phyloP scores from a whole-genome alignment of 1,284 basidiomycete genomes.

The Apiotrichum gracile region DNA sequence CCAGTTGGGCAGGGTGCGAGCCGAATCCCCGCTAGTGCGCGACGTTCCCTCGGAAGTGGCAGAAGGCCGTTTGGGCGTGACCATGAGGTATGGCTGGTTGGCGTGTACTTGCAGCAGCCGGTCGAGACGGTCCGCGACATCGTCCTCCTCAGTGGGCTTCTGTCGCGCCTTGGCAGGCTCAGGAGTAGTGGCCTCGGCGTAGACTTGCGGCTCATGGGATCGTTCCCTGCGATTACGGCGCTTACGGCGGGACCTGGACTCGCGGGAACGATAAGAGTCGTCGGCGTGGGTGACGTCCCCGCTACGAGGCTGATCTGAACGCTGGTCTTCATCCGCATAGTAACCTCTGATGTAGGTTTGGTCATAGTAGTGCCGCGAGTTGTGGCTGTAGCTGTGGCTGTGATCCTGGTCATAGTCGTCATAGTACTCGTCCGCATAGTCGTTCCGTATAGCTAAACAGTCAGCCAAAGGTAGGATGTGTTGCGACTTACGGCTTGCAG shows the following conservation, averaged over 20 bases:
- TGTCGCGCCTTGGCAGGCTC: background rate
- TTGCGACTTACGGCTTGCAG: background rate
- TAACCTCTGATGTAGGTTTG: background rate
- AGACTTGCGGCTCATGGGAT: background rate
- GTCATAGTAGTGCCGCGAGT: background rate
- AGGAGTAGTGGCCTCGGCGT: background rate
- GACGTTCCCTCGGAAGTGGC: background rate
- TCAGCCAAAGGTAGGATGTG: too few species aligned
- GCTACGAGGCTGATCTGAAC: background rate
- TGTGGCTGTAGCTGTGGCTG: background rate
- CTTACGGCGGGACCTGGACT: too few species aligned
- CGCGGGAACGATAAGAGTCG: too few species aligned
- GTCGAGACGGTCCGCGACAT: background rate
- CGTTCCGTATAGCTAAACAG: background rate
- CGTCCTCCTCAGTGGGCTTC: too few species aligned
- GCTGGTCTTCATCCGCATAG: background rate
- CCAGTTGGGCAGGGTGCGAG: background rate
- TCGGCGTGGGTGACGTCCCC: background rate
- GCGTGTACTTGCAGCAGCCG: background rate
- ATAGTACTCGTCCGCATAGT: background rate
- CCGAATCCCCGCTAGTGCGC: background rate
- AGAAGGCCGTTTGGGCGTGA: background rate
- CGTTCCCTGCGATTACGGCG: too few species aligned
- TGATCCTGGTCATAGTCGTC: background rate
- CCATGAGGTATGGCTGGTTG: background rate